A percentile compares a stretch with the other conserved stretches of the same genome.
These are phyloP conservation scores for Kodamaea jinghongensis DNA, from an alignment of 805 yeast genomes.

Conservation along the genomic window DNA sequence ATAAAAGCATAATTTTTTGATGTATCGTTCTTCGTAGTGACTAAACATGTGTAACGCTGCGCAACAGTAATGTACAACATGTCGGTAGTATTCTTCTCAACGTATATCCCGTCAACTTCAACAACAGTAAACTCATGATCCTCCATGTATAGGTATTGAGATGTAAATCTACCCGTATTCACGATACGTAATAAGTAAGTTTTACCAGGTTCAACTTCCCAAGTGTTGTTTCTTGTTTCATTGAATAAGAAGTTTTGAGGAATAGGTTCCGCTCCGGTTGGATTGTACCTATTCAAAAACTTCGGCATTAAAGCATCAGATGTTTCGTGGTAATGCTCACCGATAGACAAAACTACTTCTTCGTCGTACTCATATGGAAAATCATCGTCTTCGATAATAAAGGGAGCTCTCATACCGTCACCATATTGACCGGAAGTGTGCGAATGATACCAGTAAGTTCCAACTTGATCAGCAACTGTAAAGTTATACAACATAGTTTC, in stretches of 20 bases:
- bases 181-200: conserved; percentile 80
- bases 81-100: conserved; percentile 68
- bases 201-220: conserved; percentile 77
- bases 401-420: conserved; percentile 84
- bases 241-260: conserved; percentile 81
- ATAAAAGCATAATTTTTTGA: conserved; percentile 74
- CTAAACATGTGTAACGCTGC: conserved; percentile 81
- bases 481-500: conserved; percentile 78
- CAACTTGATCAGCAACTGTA: conserved; percentile 78
- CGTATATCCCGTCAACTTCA: conserved; percentile 89
- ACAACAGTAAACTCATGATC: conserved; percentile 84
- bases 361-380: conserved; percentile 78
- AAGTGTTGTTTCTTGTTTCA: conserved; percentile 74
- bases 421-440: conserved; percentile 88
- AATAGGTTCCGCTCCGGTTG: conserved; percentile 98
- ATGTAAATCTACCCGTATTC: conserved; percentile 88
- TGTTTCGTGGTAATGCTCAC: conserved; percentile 86
- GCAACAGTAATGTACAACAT: conserved; percentile 83
- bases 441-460: conserved; percentile 97
- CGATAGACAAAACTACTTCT: conserved; percentile 63
- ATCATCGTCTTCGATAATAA: conserved; percentile 70
- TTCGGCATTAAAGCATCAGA: conserved; percentile 48
- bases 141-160: conserved; percentile 86
- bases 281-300: conserved; percentile 76
- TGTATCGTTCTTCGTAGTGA: conserved; percentile 66